Percentiles rank a stretch among this genome's conserved stretches.
phyloP scores from a whole-genome alignment of 202 grass and related monocot genomes.

The Panicum hallii region DNA sequence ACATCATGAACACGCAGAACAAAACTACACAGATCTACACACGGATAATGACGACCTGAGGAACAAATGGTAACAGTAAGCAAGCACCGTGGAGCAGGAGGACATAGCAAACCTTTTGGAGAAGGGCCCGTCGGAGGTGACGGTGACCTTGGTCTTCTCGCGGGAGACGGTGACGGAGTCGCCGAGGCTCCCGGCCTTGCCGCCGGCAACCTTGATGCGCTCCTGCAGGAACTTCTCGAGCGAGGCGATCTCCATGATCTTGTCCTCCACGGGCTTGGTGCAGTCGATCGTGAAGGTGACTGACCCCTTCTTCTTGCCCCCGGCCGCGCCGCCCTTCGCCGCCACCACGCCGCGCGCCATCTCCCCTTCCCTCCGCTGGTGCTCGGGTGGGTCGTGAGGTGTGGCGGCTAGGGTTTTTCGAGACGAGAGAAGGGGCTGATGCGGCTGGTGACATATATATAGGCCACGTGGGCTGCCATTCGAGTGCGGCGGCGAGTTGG shows the following conservation, averaged over 20 bases:
- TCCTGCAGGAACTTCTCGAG: slow-evolving; percentile 97
- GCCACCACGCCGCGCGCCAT: slow-evolving; percentile 50
- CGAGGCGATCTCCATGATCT: slow-evolving; percentile 97
- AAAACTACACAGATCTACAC: background rate
- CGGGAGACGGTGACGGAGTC: slow-evolving; percentile 76
- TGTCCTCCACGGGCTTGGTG: slow-evolving; percentile 90
- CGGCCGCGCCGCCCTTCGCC: slow-evolving; percentile 49
- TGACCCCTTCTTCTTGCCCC: slow-evolving; percentile 81
- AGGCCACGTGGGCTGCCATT: slow-evolving; percentile 45
- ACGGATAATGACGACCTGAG: background rate
- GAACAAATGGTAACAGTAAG: background rate
- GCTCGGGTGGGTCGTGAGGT: slow-evolving; percentile 19
- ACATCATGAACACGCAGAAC: background rate
- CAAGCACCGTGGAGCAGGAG: background rate
- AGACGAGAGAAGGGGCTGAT: background rate
- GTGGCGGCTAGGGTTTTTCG: slow-evolving; percentile 74
- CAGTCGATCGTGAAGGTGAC: slow-evolving; percentile 83
- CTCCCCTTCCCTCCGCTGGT: slow-evolving; percentile 2
- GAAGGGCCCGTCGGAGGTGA: slow-evolving; percentile 83
- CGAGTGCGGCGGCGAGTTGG: background rate
- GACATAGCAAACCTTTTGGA: slow-evolving; percentile 74
- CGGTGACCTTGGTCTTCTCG: slow-evolving; percentile 81
- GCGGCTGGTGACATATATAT: slow-evolving; percentile 41
- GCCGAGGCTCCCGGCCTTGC: slow-evolving; percentile 83
- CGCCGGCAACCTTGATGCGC: slow-evolving; percentile 94